phyloP scores from a whole-genome alignment of 306 rosid species.

The Boehmeria nivea region DNA sequence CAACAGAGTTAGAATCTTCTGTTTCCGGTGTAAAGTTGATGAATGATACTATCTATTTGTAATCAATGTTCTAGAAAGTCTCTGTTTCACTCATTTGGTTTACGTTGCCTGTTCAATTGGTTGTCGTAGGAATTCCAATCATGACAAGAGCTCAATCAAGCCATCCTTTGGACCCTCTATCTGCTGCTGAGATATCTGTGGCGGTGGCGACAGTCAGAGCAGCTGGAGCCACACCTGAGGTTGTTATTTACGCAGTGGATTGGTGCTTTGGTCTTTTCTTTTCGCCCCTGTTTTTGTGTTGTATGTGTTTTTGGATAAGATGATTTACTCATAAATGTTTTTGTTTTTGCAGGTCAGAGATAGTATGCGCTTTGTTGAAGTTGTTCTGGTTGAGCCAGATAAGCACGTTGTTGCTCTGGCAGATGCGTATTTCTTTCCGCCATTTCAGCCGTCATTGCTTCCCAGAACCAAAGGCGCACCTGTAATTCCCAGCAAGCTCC shows the following conservation, averaged over 20 bases:
- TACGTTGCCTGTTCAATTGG: neutral
- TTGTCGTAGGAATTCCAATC: constrained; percentile 44
- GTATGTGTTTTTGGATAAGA: neutral
- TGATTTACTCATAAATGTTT: neutral
- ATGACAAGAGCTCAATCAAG: constrained; percentile 75
- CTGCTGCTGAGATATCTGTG: constrained; percentile 82
- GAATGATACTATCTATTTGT: too few species aligned
- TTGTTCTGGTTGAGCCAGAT: constrained; percentile 71
- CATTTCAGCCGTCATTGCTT: constrained; percentile 87
- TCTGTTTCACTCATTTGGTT: constrained; percentile 1
- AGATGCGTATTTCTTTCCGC: constrained; percentile 90
- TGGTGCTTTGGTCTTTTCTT: neutral
- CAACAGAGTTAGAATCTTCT: too few species aligned
- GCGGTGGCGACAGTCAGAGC: constrained; percentile 91
- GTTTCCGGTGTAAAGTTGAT: too few species aligned
- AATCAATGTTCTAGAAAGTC: too few species aligned
- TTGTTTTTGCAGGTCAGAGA: constrained; percentile 67
- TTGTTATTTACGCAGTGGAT: constrained; percentile 19
- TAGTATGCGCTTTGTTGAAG: constrained; percentile 86
- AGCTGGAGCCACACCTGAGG: constrained; percentile 95
- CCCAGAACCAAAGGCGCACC: constrained; percentile 84
- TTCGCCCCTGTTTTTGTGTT: neutral
- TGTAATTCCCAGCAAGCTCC: constrained; percentile 70
- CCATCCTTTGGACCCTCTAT: constrained; percentile 85
- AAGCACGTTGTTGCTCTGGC: constrained; percentile 85